phyloP scores from a whole-genome alignment of 441 rosid genomes.

The Euphorbia corollata region DNA sequence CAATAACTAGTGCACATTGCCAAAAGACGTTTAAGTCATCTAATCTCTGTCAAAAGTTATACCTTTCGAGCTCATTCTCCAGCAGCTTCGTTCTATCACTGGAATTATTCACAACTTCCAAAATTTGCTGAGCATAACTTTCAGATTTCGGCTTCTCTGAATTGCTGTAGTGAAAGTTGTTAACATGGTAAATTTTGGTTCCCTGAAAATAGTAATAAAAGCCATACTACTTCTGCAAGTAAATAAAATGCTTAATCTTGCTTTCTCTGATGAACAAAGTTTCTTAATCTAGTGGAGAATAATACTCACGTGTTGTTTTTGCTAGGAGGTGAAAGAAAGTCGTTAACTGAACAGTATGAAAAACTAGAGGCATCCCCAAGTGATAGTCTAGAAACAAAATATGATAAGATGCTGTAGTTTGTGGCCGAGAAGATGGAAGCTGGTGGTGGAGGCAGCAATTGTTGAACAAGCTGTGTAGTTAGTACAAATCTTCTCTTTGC shows the following conservation, averaged over 20 bases:
- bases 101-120: slow-evolving; percentile 36
- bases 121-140: slow-evolving; percentile 32
- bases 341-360: slow-evolving; percentile 23
- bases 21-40: neutral
- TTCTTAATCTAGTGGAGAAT: slow-evolving; percentile 5
- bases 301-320: slow-evolving; percentile 34
- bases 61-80: slow-evolving; percentile 57
- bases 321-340: slow-evolving; percentile 11
- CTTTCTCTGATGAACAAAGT: neutral
- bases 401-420: slow-evolving; percentile 41
- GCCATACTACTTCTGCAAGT: neutral
- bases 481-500: slow-evolving; percentile 68
- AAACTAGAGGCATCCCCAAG: slow-evolving; percentile 61
- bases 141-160: slow-evolving; percentile 34
- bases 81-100: slow-evolving; percentile 44
- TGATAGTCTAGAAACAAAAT: slow-evolving; percentile 46
- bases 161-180: slow-evolving; percentile 29
- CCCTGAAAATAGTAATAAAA: neutral
- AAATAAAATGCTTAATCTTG: neutral
- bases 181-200: neutral
- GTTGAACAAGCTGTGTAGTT: slow-evolving; percentile 75
- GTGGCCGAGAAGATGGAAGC: slow-evolving; percentile 37
- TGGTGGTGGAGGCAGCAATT: slow-evolving; percentile 46
- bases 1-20: neutral
- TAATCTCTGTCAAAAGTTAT: neutral